Evolutionary conservation across 2,329 filamentous ascomycete genomes (phyloP).

Genomic region (Dactylellina sp.): DNA sequence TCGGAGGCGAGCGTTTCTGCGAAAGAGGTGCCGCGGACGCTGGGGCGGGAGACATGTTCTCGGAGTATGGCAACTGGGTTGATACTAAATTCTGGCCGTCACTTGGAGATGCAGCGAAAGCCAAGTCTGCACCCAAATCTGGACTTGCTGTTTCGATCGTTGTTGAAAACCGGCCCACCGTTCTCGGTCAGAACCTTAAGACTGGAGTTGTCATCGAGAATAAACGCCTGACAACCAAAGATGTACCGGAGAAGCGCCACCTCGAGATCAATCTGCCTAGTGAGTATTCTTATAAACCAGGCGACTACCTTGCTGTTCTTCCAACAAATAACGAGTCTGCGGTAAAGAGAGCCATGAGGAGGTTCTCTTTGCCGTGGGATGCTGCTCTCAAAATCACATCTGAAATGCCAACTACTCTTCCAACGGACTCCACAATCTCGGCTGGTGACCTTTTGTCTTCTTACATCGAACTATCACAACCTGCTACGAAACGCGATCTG

Average conservation of each 20-base stretch:
- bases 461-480: slow-evolving; percentile 79
- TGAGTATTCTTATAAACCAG: slow-evolving; percentile 75
- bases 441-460: slow-evolving; percentile 74
- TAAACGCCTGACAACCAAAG: slow-evolving; percentile 67
- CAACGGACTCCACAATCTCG: slow-evolving; percentile 70
- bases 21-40: slow-evolving; percentile 72
- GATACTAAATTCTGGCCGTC: slow-evolving; percentile 70
- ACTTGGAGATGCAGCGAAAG: slow-evolving; percentile 63
- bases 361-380: slow-evolving; percentile 77
- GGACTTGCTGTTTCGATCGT: slow-evolving; percentile 58
- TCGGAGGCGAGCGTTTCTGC: slow-evolving; percentile 68
- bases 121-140: slow-evolving; percentile 61
- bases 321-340: slow-evolving; percentile 75
- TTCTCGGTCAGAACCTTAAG: slow-evolving; percentile 73
- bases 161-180: slow-evolving; percentile 66
- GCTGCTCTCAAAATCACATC: slow-evolving; percentile 72
- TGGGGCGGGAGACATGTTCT: slow-evolving; percentile 74
- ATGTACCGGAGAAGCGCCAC: slow-evolving; percentile 71
- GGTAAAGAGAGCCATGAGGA: slow-evolving; percentile 73
- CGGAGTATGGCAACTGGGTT: slow-evolving; percentile 76
- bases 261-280: slow-evolving; percentile 76
- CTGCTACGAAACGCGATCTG: slow-evolving; percentile 75
- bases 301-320: slow-evolving; percentile 80
- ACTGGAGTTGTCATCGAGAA: slow-evolving; percentile 72
- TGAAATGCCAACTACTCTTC: slow-evolving; percentile 69